phyloP scores from a whole-genome alignment of 2,329 filamentous ascomycete species.

The Aspergillus cejpii region DNA sequence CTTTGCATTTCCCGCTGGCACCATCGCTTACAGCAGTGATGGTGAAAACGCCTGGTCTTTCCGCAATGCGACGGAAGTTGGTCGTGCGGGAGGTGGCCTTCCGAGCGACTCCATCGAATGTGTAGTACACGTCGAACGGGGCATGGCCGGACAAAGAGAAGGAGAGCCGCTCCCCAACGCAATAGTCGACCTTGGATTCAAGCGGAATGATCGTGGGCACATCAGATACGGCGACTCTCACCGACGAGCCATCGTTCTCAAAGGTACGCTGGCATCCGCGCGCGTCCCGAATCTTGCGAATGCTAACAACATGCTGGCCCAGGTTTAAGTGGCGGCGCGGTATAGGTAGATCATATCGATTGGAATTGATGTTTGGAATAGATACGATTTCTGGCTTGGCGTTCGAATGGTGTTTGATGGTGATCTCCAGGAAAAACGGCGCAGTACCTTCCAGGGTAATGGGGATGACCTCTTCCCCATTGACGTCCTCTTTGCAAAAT shows the following conservation, averaged over 20 bases:
- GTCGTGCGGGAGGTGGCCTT: constrained; percentile 67
- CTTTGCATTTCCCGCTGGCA: constrained; percentile 74
- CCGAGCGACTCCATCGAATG: constrained; percentile 69
- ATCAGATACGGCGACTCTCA: constrained; percentile 88
- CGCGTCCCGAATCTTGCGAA: constrained; percentile 82
- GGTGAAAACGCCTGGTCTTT: constrained; percentile 79
- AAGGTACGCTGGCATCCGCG: constrained; percentile 77
- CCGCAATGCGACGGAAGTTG: constrained; percentile 86
- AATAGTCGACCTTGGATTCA: constrained; percentile 80
- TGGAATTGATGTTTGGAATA: constrained; percentile 69
- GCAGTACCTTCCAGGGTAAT: constrained; percentile 74
- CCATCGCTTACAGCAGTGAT: constrained; percentile 84
- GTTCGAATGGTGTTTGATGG: constrained; percentile 84
- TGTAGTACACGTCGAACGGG: constrained; percentile 89
- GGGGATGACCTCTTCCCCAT: constrained; percentile 78
- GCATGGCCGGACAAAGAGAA: constrained; percentile 86
- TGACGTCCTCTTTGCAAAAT: constrained; percentile 80
- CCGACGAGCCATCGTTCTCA: constrained; percentile 63
- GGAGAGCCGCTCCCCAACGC: constrained; percentile 87
- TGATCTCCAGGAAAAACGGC: constrained; percentile 85
- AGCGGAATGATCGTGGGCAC: constrained; percentile 84
- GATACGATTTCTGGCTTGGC: constrained; percentile 72
- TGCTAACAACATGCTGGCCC: constrained; percentile 81
- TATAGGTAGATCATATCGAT: constrained; percentile 71
- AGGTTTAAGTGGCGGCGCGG: constrained; percentile 77